phyloP scores from a whole-genome alignment of 441 rosid genomes.

The Corymbia calophylla region DNA sequence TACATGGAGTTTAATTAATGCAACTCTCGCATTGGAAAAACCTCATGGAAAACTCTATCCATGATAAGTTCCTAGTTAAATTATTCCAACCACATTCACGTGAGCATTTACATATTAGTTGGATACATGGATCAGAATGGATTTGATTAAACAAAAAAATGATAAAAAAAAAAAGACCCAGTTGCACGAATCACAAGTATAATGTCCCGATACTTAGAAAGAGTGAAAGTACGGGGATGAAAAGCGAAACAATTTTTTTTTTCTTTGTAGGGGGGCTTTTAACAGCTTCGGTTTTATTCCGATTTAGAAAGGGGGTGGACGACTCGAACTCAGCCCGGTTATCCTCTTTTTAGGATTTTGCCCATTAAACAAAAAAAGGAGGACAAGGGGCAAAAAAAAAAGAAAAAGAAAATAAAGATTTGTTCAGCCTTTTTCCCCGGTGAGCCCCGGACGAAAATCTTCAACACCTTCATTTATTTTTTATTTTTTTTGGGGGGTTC shows the following conservation, averaged over 20 bases:
- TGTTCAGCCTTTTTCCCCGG: conserved; percentile 7
- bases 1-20: background rate
- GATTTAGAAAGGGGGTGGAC: background rate
- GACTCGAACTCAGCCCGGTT: background rate
- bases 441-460: background rate
- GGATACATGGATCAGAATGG: too few relatives aligned
- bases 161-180: background rate
- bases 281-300: conserved; percentile 25
- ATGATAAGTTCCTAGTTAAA: background rate
- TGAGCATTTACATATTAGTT: background rate
- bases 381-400: background rate
- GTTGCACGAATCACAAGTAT: background rate
- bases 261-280: background rate
- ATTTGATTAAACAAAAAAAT: background rate
- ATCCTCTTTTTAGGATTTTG: background rate
- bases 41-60: accelerated
- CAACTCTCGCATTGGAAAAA: background rate
- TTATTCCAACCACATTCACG: background rate
- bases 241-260: background rate
- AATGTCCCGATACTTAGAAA: background rate
- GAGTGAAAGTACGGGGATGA: background rate
- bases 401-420: background rate
- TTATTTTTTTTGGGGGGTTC: background rate
- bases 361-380: background rate
- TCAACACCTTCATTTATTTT: too few relatives aligned